Evolutionary conservation across 192 early-diverging fungal genomes (phyloP).

Genomic region (Podila clonocystis): DNA sequence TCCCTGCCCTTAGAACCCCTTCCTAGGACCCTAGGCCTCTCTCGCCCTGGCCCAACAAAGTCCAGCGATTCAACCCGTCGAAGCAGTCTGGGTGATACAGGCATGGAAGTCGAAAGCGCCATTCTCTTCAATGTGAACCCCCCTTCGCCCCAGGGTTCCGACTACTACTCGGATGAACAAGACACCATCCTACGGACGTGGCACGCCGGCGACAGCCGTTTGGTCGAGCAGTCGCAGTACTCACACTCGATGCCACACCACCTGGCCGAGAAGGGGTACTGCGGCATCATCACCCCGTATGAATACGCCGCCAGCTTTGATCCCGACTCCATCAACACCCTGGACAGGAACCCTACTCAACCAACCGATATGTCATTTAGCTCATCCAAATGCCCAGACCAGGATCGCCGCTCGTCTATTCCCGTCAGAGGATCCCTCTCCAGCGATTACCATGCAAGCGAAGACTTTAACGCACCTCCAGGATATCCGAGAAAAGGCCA

Average conservation of each 20-base stretch:
- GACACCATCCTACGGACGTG: conserved; percentile 26
- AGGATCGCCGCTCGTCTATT: no score
- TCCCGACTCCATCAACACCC: not conserved
- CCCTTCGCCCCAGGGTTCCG: conserved; percentile 23
- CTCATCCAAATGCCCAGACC: not conserved
- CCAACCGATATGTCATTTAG: not conserved
- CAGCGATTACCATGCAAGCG: not conserved
- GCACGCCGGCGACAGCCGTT: conserved; percentile 5
- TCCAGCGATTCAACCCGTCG: not conserved
- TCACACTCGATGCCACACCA: not conserved
- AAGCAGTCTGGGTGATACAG: conserved; percentile 6
- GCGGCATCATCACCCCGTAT: not conserved
- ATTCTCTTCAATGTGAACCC: conserved; percentile 43
- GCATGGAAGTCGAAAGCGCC: conserved; percentile 26
- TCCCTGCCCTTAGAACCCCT: not conserved
- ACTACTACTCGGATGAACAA: conserved; percentile 26
- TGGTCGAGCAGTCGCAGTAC: not conserved
- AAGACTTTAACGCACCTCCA: not conserved
- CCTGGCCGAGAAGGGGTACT: not conserved
- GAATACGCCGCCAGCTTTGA: conserved; percentile 12
- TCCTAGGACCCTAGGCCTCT: not conserved
- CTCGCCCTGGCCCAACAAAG: not conserved
- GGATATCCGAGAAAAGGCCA: conserved; percentile 2
- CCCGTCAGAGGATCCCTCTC: not conserved
- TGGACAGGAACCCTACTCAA: not conserved